Base-by-base conservation (phyloP, 2,329 filamentous ascomycete species). In the Curvularia spicifera region DNA sequence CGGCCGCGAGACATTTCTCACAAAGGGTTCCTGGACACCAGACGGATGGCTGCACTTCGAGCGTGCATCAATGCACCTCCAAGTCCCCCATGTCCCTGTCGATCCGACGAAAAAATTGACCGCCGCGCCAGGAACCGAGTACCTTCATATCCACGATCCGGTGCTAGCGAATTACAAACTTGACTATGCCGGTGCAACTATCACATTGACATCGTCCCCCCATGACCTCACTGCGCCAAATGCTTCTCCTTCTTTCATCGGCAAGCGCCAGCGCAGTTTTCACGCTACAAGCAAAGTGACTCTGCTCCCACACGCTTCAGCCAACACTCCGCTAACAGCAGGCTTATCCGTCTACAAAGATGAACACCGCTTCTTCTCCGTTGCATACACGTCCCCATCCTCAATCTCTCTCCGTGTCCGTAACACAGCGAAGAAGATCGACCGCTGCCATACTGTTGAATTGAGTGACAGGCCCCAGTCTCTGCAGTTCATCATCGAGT, bases 341-440 rank as follows among this genome's bases (percentile, higher is more conserved):
- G 63, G 64, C 13, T 13, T 65, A 4, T 56, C 53, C 2, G 39
- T 65, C 4, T 68, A 60, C 56, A 66, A 66, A 55, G 64, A 68
- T 39, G 64, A 68, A 33, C 56, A 65, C 28, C 61, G 63, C n/a
- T 65, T 59, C 39, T 18, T 66, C 10, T 53, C 52, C 0, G 49
- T 67, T n/a, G 60, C 40, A 1, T 45, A 50, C 28, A 13, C 33
- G 8, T 46, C 46, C 5, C 18, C 26, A 1, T 18, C 13, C 2
- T 24, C 24, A 33, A 2, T 60, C 15, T 42, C 29, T 3, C 45
- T 66, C 26, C 44, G 62, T 31, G 42, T 61, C 12, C 8, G 52
- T 2, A 68, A 66, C 31, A 53, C 51, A 18, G 64, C 57, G 3
- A 58, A 56, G n/a, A 7, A 46, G 4, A 59, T 63, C 29, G 24